phyloP scores from a whole-genome alignment of 169 alveolate species.

The Cryptosporidium sp. region DNA sequence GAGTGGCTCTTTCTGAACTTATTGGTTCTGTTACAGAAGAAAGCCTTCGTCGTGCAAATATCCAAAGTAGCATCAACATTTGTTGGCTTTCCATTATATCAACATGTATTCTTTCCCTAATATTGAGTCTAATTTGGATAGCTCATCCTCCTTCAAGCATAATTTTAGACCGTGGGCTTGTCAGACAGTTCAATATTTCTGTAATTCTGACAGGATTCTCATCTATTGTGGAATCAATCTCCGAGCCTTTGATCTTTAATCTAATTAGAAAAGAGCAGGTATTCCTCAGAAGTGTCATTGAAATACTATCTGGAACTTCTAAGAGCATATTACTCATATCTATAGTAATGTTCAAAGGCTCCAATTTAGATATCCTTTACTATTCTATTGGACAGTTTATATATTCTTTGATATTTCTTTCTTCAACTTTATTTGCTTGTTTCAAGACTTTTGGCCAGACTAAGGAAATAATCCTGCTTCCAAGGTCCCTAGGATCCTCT shows the following conservation, averaged over 20 bases:
- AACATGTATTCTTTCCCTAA: background rate
- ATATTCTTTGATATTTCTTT: constrained; percentile 15
- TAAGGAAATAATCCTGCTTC: background rate
- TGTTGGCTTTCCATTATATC: constrained; percentile 54
- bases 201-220: constrained; percentile 44
- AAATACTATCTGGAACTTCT: constrained; percentile 36
- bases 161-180: background rate
- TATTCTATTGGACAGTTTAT: constrained; percentile 52
- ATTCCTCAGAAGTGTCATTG: constrained; percentile 38
- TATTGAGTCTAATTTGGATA: constrained; percentile 20
- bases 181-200: constrained; percentile 3
- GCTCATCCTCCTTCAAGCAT: constrained; percentile 38
- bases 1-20: constrained; percentile 61
- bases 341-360: background rate
- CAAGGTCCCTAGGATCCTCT: background rate
- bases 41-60: background rate
- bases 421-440: background rate
- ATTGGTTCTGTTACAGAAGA: background rate
- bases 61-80: constrained; percentile 43
- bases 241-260: constrained; percentile 36
- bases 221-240: constrained; percentile 32
- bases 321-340: constrained; percentile 33
- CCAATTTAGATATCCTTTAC: constrained; percentile 1
- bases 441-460: background rate
- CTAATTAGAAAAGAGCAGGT: constrained; percentile 29